Evolutionary conservation across 192 early-diverging fungal species (phyloP), one percentile per base, ranked within the genome.

Genomic region (Backusella westeae): DNA sequence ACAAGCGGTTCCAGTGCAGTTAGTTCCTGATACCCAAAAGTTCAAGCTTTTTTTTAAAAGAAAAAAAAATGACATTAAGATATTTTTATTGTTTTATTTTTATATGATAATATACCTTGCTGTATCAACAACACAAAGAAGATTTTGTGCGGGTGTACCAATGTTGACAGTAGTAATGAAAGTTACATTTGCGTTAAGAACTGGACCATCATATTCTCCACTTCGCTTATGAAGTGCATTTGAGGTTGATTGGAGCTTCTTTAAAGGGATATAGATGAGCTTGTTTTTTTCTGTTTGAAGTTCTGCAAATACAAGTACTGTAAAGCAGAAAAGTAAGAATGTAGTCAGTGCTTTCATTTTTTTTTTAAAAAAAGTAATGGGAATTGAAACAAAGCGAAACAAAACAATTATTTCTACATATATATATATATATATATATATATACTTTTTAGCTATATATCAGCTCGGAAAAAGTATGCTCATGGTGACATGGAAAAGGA

Each of bases 71-170:
- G n/a, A 0, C 21, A 56, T 44, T 44, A 17, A 44, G 15, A 17
- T 5, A 44, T 44, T 44, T 15, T 17, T 44, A 14, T 44, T 19
- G 15, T 19, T 23, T 21, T 21, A 21, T 56, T 2, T 19, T 21
- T 56, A 21, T 21, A 19, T 56, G 38, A 39, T 9, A 38, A 53
- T 26, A 23, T 59, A 59, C 53, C 53, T 59, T 59, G 53, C n/a
- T 59, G 53, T 59, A 59, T 59, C 53, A 59, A 59, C 56, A 63
- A 63, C 26, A 63, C 56, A 63, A 63, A 63, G 9, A 63, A 63
- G 21, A 29, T 9, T 14, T 26, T 63, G 56, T 26, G 21, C 8
- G 29, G 56, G 56, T 29, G 56, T 63, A 63, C 56, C 56, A 14
- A 29, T 26, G 29, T 29, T 63, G 56, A 63, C 23, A 63, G 23